Evolutionary conservation across 495 filamentous ascomycete genomes (phyloP).

Genomic region (Neurospora sp.): DNA sequence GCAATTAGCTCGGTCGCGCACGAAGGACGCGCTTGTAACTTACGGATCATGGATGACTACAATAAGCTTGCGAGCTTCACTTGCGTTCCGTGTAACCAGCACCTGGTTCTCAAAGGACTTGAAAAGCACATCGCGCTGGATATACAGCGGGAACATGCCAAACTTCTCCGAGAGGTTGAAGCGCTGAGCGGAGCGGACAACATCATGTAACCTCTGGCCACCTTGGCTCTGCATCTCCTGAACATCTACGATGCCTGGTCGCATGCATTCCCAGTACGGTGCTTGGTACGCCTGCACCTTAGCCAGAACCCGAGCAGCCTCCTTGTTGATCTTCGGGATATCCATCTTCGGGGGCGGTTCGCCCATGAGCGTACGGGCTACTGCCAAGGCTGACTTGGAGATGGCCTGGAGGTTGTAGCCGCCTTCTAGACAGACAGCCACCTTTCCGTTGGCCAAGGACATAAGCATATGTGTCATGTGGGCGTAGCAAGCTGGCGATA

Average conservation of each 20-base stretch:
- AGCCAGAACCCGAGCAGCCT: constrained; percentile 39
- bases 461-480: constrained; percentile 99
- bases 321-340: constrained; percentile 36
- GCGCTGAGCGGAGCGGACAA: constrained; percentile 65
- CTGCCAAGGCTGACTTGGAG: constrained; percentile 80
- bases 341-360: constrained; percentile 71
- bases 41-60: constrained; percentile 78
- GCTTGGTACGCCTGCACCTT: constrained; percentile 44
- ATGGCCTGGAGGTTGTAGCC: constrained; percentile 93
- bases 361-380: constrained; percentile 87
- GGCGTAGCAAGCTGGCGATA: constrained; percentile 82
- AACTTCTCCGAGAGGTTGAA: constrained; percentile 57
- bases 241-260: constrained; percentile 37
- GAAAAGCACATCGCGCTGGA: constrained; percentile 59
- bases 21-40: constrained; percentile 19
- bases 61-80: constrained; percentile 41
- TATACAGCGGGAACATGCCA: constrained; percentile 63
- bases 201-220: constrained; percentile 42
- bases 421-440: constrained; percentile 88
- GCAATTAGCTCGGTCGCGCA: not conserved
- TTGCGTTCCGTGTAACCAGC: constrained; percentile 53
- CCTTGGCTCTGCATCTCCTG: constrained; percentile 26
- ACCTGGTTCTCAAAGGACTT: constrained; percentile 84
- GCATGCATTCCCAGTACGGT: constrained; percentile 53
- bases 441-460: constrained; percentile 83